A percentile compares a stretch with the other conserved stretches of the same genome.
These are phyloP conservation scores for Yamadazyma diddensiae DNA, from an alignment of 1,139 yeast species.

Conservation along the genomic window DNA sequence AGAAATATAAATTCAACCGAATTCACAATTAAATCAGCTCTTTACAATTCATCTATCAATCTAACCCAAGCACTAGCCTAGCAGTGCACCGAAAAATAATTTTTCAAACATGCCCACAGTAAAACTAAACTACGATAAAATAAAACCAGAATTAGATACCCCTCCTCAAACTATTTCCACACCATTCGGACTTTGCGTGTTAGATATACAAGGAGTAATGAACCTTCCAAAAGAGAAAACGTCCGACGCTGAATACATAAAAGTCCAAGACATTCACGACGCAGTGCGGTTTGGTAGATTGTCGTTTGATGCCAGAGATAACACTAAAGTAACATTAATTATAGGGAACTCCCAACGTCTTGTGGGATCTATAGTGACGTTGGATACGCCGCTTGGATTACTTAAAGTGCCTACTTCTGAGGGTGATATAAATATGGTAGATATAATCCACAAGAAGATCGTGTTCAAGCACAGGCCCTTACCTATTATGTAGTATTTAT, in stretches of 20 bases:
- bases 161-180: slow-evolving; percentile 37
- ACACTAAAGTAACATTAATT: slow-evolving; percentile 49
- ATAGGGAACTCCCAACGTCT: slow-evolving; percentile 68
- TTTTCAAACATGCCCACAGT: slow-evolving; percentile 30
- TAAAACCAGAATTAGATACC: slow-evolving; percentile 17
- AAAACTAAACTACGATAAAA: slow-evolving; percentile 27
- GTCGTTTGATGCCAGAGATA: slow-evolving; percentile 44
- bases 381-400: slow-evolving; percentile 63
- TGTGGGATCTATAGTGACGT: slow-evolving; percentile 52
- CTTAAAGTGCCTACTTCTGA: slow-evolving; percentile 35
- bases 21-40: too few species aligned
- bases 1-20: too few species aligned
- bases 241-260: slow-evolving; percentile 26
- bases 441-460: slow-evolving; percentile 53
- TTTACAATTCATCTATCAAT: too few species aligned
- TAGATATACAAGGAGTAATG: slow-evolving; percentile 74
- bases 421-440: slow-evolving; percentile 35
- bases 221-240: slow-evolving; percentile 45
- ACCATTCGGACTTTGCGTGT: slow-evolving; percentile 52
- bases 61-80: too few species aligned
- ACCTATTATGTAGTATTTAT: slow-evolving; percentile 59
- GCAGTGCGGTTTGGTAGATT: slow-evolving; percentile 61
- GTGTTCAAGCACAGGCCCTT: slow-evolving; percentile 65
- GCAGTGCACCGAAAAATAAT: too few species aligned
- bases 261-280: slow-evolving; percentile 35